Base-by-base conservation (phyloP, 805 yeast genomes). In the Ascoidea rubescens region DNA sequence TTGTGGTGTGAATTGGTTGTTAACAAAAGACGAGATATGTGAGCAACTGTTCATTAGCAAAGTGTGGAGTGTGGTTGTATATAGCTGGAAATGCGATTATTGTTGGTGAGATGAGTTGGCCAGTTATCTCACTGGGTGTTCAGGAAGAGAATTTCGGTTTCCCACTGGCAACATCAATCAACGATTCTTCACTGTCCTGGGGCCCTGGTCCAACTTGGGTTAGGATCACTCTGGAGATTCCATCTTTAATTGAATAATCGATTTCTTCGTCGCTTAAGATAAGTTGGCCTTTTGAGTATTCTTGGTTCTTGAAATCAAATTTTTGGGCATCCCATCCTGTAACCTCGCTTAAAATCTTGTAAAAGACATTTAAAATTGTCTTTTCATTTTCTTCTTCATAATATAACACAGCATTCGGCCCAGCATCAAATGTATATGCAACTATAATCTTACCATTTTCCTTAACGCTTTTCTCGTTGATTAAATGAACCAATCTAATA, bases 371-470 rank as follows among this genome's bases (percentile, higher is more conserved):
- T 59, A 91, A 75, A 5, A 93, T 81, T 56, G 71, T 73, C n/a
- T 69, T 60, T 68, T 89, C 96, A 67, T 91, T 78, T 61, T 80
- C 73, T 58, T 76, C 77, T 64, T 83, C 80, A 65, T 93, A 93
- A 71, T 93, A 93, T 55, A 93, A 77, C 48, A 93, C 99, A 21
- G 97, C 96, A 69, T 93, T 93, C 68, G 99, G 99, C 64, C 99
- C 99, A 37, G 99, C 99, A 67, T 93, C 99, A 63, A 85, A 93
- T 1, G 99, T 93, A 68, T 93, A 93, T 45, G 98, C 98, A 10
- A 96, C 99, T 52, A 91, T 75, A 54, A 66, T 67, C 6, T 52
- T 51, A 31, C 58, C 56, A 51, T 85, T 87, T 43, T 77, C 81
- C 4, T 65, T 58, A 7, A 49, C 46, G 21, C 51, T 48, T 31